Evolutionary conservation across 768 basidiomycete genomes (phyloP).

Genomic region (Lentinula edodes): DNA sequence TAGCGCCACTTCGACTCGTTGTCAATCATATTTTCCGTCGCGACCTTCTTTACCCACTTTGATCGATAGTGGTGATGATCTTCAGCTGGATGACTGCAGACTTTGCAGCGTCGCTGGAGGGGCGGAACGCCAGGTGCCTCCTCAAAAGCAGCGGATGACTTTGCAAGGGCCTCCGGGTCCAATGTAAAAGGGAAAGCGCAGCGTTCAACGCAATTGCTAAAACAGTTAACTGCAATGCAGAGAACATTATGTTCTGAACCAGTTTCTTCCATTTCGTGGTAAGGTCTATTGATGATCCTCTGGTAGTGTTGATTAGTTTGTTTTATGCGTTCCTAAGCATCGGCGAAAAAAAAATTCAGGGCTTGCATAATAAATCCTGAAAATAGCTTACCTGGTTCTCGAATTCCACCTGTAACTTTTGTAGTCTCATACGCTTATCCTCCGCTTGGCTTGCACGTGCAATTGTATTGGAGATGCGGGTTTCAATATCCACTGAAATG

Average conservation of each 20-base stretch:
- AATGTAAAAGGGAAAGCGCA: constrained; percentile 11
- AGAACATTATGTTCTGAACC: constrained; percentile 4
- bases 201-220: constrained; percentile 10
- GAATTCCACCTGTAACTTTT: not conserved
- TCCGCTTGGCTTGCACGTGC: constrained; percentile 10
- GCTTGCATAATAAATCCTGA: not conserved
- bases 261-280: not conserved
- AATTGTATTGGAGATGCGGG: constrained; percentile 8
- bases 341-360: not conserved
- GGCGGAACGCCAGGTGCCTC: constrained; percentile 4
- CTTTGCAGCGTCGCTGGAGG: not conserved
- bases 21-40: constrained; percentile 9
- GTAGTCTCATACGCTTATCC: constrained; percentile 8
- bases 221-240: constrained; percentile 9
- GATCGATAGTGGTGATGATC: constrained; percentile 13
- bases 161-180: constrained; percentile 4
- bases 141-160: not conserved
- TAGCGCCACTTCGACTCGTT: constrained; percentile 12
- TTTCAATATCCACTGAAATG: constrained; percentile 10
- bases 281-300: constrained; percentile 1
- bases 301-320: constrained; percentile 6
- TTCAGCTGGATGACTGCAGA: constrained; percentile 11
- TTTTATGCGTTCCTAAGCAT: constrained; percentile 2
- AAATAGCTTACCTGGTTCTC: constrained; percentile 4
- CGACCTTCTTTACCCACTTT: constrained; percentile 8